Evolutionary conservation across 345 rosid genomes (phyloP), one percentile per base, ranked within the genome.

Genomic region (Pistacia vera): DNA sequence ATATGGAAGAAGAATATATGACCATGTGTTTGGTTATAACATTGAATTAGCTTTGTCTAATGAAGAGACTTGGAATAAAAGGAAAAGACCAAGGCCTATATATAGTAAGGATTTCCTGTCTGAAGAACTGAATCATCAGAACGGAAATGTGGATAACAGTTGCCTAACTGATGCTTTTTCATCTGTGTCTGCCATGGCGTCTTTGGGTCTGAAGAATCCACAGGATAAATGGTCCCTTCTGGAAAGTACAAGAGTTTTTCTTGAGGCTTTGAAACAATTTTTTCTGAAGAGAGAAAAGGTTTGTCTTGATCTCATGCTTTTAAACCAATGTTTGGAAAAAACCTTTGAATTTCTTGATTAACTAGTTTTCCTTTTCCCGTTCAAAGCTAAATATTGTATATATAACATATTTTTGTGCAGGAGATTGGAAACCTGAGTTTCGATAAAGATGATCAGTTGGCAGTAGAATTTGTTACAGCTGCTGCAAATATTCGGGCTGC

Each of bases 11-110:
- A 91, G 94, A 84, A 94, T 97, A 84, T 94, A 83, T 78, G 99
- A 97, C 86, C 99, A 97, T 61, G 97, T 97, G 22, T 97, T 97
- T 83, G 99, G 99, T 82, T 90, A 85, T 80, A 97, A 97, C 87
- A 94, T 92, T 73, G 95, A 92, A 89, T 79, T 80, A 49, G 98
- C 99, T 81, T 83, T 94, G 85, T 85, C 98, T 80, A 94, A 94
- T 85, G 92, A 92, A 82, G 96, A 97, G 85, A 91, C 97, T 33
- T 97, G 99, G 99, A 97, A 91, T 85, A 94, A 84, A 60, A 91
- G 97, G 51, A 83, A 63, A 78, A 86, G 68, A 71, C 99, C 99
- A 38, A 89, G 83, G 81, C 98, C 99, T 33, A 86, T 94, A 72
- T 97, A 94, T 83, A 82, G 80, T 80, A 89, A 71, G 79, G 97